Percentiles rank a stretch among this genome's conserved stretches.
phyloP scores from a whole-genome alignment of 2,329 filamentous ascomycete species.

The Curvularia eragrostidis region DNA sequence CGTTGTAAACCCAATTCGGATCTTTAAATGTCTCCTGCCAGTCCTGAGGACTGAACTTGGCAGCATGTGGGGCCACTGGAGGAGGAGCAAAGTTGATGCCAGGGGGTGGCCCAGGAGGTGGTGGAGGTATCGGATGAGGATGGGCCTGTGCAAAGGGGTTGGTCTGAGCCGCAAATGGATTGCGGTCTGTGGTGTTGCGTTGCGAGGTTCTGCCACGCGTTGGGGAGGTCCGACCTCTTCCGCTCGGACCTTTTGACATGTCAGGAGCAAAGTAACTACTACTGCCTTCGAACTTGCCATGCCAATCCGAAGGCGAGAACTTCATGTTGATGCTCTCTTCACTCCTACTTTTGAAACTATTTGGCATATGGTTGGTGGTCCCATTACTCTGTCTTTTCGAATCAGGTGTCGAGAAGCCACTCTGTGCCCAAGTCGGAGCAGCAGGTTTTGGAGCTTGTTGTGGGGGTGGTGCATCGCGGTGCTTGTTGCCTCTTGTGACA shows the following conservation, averaged over 20 bases:
- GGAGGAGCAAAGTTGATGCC: conserved; percentile 33
- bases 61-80: conserved; percentile 32
- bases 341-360: conserved; percentile 54
- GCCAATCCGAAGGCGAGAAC: conserved; percentile 56
- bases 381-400: conserved; percentile 21
- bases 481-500: conserved; percentile 24
- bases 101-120: conserved; percentile 39
- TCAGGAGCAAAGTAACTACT: conserved; percentile 53
- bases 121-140: conserved; percentile 38
- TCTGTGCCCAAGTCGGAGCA: conserved; percentile 27
- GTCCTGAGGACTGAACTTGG: conserved; percentile 51
- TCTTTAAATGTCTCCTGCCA: conserved; percentile 56
- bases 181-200: conserved; percentile 30
- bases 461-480: conserved; percentile 23
- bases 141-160: conserved; percentile 28
- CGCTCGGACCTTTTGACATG: conserved; percentile 31
- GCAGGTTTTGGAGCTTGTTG: conserved; percentile 26
- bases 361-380: conserved; percentile 29
- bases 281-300: conserved; percentile 54
- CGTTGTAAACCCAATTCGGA: conserved; percentile 47
- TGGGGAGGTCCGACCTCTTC: conserved; percentile 41
- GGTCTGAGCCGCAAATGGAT: conserved; percentile 22
- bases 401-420: conserved; percentile 28
- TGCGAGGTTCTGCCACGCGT: conserved; percentile 39
- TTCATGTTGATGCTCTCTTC: conserved; percentile 59